phyloP scores from a whole-genome alignment of 345 rosid species.

The Melaleuca quinquenervia region DNA sequence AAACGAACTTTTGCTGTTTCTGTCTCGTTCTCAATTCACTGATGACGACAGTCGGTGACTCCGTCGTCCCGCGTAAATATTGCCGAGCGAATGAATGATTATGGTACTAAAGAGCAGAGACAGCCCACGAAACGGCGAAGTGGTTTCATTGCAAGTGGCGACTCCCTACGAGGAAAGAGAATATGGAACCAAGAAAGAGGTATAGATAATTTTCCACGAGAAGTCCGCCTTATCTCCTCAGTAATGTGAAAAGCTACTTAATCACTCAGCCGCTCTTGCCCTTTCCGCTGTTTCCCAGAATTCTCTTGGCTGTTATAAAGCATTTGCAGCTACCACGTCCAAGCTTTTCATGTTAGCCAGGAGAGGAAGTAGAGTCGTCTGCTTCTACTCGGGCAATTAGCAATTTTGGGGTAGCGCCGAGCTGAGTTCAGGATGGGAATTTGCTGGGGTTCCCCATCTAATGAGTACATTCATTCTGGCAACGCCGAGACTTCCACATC shows the following conservation, averaged over 20 bases:
- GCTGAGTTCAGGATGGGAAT: neutral
- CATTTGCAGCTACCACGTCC: neutral
- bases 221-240: neutral
- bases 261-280: neutral
- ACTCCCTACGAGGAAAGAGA: neutral
- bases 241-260: neutral
- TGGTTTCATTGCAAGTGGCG: neutral
- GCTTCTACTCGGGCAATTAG: neutral
- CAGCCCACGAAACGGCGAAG: neutral
- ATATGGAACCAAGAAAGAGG: neutral
- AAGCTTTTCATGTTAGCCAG: neutral
- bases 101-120: neutral
- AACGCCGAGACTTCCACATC: neutral
- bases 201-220: neutral
- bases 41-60: neutral
- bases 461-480: neutral
- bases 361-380: neutral
- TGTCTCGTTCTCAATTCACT: neutral
- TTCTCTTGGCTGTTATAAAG: neutral
- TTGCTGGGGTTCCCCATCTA: constrained; percentile 3
- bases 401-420: neutral
- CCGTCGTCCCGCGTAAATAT: neutral
- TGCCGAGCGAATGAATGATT: neutral
- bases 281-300: neutral
- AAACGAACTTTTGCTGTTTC: neutral